phyloP scores from a whole-genome alignment of 352 stramenopile species.

The Globisporangium iwayamae region DNA sequence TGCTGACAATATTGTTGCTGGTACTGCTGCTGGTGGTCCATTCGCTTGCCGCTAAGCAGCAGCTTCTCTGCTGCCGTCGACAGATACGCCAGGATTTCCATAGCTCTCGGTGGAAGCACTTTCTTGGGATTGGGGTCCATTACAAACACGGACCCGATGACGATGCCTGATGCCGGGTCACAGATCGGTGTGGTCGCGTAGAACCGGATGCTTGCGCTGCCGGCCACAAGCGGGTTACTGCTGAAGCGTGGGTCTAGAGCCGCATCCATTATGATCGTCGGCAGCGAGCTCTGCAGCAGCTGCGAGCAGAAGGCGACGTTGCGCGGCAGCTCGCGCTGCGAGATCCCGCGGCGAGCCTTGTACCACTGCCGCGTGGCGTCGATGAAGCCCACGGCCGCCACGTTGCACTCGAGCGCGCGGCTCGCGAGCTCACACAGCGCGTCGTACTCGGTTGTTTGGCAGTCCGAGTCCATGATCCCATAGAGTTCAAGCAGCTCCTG shows the following conservation, averaged over 20 bases:
- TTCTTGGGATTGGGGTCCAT: slow-evolving; percentile 65
- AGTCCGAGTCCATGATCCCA: slow-evolving; percentile 36
- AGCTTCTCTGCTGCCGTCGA: slow-evolving; percentile 52
- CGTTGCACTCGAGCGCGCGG: slow-evolving; percentile 49
- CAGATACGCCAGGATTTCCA: slow-evolving; percentile 70
- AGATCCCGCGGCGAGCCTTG: slow-evolving; percentile 68
- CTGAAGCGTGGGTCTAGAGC: slow-evolving; percentile 81
- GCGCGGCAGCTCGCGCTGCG: slow-evolving; percentile 51
- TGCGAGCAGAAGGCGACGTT: slow-evolving; percentile 68
- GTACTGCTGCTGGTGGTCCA: neutral
- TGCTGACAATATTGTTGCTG: neutral
- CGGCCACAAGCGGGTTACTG: slow-evolving; percentile 84
- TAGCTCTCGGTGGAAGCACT: slow-evolving; percentile 38
- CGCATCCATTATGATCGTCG: slow-evolving; percentile 82
- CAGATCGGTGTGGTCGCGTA: slow-evolving; percentile 85
- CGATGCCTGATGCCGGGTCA: slow-evolving; percentile 43
- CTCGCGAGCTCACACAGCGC: slow-evolving; percentile 69
- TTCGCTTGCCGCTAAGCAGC: slow-evolving; percentile 15
- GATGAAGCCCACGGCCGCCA: slow-evolving; percentile 71
- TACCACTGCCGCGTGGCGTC: slow-evolving; percentile 62
- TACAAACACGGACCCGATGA: slow-evolving; percentile 80
- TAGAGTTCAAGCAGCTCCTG: slow-evolving; percentile 41
- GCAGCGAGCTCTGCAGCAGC: slow-evolving; percentile 34
- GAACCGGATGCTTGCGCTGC: slow-evolving; percentile 89
- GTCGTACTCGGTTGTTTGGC: slow-evolving; percentile 61